These are phyloP conservation scores for Aschersonia sp. DNA, from an alignment of 2,329 filamentous ascomycete genomes.

Conservation along the genomic window DNA sequence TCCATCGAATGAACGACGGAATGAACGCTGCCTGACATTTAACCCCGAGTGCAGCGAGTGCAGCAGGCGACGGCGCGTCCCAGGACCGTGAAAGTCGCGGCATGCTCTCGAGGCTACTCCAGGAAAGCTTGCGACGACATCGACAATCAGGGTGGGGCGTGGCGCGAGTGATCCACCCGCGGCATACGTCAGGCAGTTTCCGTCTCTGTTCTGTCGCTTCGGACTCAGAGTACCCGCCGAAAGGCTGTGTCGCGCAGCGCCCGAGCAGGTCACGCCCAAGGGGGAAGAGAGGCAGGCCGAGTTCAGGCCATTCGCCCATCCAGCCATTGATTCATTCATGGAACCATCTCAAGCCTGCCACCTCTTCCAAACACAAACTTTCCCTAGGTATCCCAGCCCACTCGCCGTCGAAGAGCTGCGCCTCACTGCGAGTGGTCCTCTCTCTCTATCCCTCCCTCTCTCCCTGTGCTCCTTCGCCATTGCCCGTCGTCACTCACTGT, in stretches of 20 bases:
- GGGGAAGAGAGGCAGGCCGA: too few relatives aligned
- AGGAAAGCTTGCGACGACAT: too few relatives aligned
- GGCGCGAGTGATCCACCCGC: not conserved
- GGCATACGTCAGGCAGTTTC: not conserved
- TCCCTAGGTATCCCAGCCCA: not conserved
- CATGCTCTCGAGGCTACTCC: too few relatives aligned
- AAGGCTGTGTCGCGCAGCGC: not conserved
- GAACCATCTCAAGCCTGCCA: not conserved
- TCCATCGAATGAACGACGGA: too few relatives aligned
- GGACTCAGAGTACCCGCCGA: not conserved
- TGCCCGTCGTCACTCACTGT: not conserved
- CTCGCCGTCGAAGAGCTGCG: not conserved
- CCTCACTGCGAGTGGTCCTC: not conserved
- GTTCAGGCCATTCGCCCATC: not conserved
- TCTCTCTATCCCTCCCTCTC: not conserved
- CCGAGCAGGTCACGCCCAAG: not conserved
- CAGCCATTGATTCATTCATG: not conserved
- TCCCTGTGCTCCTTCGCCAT: not conserved
- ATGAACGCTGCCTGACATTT: too few relatives aligned
- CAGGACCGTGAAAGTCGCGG: too few relatives aligned
- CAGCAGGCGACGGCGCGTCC: too few relatives aligned
- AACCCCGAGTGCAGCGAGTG: too few relatives aligned
- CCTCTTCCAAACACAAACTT: not conserved
- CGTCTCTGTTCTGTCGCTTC: not conserved
- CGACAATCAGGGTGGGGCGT: not conserved